Evolutionary conservation across 2,329 filamentous ascomycete genomes (phyloP).

Genomic region (Cytospora paraplurivora): DNA sequence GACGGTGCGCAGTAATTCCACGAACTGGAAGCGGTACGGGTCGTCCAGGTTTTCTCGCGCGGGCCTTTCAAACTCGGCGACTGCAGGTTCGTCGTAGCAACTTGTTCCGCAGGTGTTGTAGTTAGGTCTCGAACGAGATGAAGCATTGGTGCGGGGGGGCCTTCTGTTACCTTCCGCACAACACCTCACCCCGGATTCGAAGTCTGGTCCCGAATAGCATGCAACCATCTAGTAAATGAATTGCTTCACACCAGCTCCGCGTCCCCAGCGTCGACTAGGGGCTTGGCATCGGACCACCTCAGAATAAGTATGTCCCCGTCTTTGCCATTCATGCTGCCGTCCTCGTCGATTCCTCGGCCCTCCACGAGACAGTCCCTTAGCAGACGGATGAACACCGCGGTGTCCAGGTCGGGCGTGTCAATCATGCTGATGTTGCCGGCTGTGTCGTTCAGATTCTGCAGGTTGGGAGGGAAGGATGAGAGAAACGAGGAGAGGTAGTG

Average conservation of each 20-base stretch:
- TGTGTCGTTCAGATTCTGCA: constrained; percentile 89
- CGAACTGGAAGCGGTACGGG: no score
- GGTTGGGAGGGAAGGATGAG: constrained; percentile 71
- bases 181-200: background rate
- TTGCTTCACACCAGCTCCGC: constrained; percentile 60
- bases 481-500: constrained; percentile 89
- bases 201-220: background rate
- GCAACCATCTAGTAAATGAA: no score
- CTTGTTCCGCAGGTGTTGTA: background rate
- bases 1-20: no score
- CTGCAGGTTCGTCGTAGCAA: background rate
- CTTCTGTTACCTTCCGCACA: background rate
- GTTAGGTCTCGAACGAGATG: background rate
- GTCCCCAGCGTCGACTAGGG: constrained; percentile 54
- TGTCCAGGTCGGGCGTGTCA: constrained; percentile 78
- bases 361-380: constrained; percentile 61
- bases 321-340: constrained; percentile 59
- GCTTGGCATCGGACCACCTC: constrained; percentile 73
- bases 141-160: background rate
- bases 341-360: constrained; percentile 64
- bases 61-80: no score
- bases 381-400: constrained; percentile 81
- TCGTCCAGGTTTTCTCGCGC: no score
- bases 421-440: constrained; percentile 91
- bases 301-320: constrained; percentile 70